A percentile compares a stretch with the other conserved stretches of the same genome.
Conservation (phyloP, 2,329 filamentous ascomycete species). For the Aspergillus aculeatinus region DNA sequence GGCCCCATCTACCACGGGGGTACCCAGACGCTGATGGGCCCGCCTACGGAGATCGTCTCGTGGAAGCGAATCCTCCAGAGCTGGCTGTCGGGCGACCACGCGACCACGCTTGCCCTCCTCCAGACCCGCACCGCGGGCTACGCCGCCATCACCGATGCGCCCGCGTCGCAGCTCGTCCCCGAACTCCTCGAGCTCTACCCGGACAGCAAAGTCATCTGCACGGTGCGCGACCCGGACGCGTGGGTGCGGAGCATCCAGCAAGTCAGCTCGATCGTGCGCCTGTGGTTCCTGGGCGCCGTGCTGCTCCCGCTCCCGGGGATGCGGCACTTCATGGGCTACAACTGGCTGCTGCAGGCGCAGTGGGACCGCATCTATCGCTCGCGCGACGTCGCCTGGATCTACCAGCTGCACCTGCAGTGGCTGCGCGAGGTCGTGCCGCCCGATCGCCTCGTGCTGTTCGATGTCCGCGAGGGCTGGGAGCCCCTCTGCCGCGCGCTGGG, state of each 20-base stretch:
- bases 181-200: slow-evolving; percentile 52
- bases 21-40: slow-evolving; percentile 34
- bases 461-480: slow-evolving; percentile 47
- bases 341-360: slow-evolving; percentile 15
- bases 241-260: slow-evolving; percentile 28
- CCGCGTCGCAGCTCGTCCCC: slow-evolving; percentile 43
- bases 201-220: slow-evolving; percentile 50
- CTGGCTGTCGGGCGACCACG: background rate
- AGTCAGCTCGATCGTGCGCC: slow-evolving; percentile 12
- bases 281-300: slow-evolving; percentile 22
- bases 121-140: slow-evolving; percentile 39
- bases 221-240: slow-evolving; percentile 23
- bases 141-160: slow-evolving; percentile 49
- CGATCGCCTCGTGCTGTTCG: slow-evolving; percentile 37
- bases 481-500: slow-evolving; percentile 48
- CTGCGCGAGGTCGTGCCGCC: slow-evolving; percentile 28
- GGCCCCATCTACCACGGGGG: slow-evolving; percentile 54
- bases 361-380: slow-evolving; percentile 24
- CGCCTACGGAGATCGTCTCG: slow-evolving; percentile 21
- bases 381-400: slow-evolving; percentile 11
- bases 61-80: slow-evolving; percentile 21
- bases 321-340: slow-evolving; percentile 25
- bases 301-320: slow-evolving; percentile 27
- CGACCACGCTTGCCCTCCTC: background rate
- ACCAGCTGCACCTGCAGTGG: slow-evolving; percentile 26